A percentile compares a stretch with the other conserved stretches of the same genome.
phyloP scores from a whole-genome alignment of 1,284 basidiomycete species.

The Ganoderma sp. region DNA sequence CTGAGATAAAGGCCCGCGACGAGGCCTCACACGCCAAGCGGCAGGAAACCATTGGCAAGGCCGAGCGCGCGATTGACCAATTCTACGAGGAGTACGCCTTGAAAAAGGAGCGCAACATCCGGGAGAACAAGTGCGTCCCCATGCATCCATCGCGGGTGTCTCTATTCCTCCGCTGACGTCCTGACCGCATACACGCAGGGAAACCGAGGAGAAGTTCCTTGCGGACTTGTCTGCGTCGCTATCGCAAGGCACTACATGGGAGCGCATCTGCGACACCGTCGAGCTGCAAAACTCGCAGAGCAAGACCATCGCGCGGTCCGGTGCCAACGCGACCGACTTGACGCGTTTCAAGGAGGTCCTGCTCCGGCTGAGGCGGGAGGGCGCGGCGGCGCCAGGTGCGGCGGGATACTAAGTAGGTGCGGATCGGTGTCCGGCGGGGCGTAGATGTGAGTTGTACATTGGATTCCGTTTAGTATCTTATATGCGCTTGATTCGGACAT shows the following conservation, averaged over 20 bases:
- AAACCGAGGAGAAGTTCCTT: slow-evolving; percentile 86
- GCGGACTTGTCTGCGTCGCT: slow-evolving; percentile 77
- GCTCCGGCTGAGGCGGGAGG: slow-evolving; percentile 85
- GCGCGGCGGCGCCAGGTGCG: slow-evolving; percentile 89
- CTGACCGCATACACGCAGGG: slow-evolving; percentile 54
- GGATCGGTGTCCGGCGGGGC: neutral
- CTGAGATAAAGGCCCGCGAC: slow-evolving; percentile 82
- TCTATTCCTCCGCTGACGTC: slow-evolving; percentile 5
- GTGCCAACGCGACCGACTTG: slow-evolving; percentile 89
- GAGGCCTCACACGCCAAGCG: slow-evolving; percentile 81
- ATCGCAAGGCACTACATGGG: slow-evolving; percentile 94
- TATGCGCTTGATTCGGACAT: neutral
- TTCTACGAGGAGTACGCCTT: slow-evolving; percentile 95
- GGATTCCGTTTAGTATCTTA: slow-evolving; percentile 12
- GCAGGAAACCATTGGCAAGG: slow-evolving; percentile 87
- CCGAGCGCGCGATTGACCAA: slow-evolving; percentile 92
- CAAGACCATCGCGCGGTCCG: slow-evolving; percentile 91
- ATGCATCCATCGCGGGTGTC: neutral
- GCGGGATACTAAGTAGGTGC: slow-evolving; percentile 81
- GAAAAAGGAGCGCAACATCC: slow-evolving; percentile 92
- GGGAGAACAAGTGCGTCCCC: slow-evolving; percentile 91
- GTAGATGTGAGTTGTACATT: slow-evolving; percentile 12
- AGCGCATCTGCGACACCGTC: slow-evolving; percentile 86
- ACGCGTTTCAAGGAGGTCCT: slow-evolving; percentile 93
- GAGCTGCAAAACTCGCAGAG: slow-evolving; percentile 96